Evolutionary conservation across 306 rosid species (phyloP), one percentile per base, ranked within the genome.

Genomic region (Urtica urens): DNA sequence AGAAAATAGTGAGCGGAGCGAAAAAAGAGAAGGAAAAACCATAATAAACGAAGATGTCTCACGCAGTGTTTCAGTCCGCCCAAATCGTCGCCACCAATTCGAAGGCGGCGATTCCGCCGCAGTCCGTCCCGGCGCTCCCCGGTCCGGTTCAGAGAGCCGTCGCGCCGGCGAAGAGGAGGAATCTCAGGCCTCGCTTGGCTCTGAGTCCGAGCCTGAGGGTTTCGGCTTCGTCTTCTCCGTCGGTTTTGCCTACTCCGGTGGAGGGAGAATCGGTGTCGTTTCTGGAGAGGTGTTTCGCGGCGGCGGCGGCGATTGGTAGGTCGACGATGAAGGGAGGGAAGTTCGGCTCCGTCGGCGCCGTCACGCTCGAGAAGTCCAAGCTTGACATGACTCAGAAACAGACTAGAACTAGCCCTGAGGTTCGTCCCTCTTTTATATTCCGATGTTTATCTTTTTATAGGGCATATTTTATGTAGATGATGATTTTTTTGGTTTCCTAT

Each of bases 291-390:
- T 90, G 99, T 59, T 75, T 77, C 2, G 66, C 17, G 2, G 58
- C 88, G 2, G 16, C 77, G 0, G 58, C 68, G 7, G 49, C 47
- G 38, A 3, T 51, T 46, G 27, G 18, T 14, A 62, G 60, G 46
- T 77, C 87, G 17, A 77, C 68, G 25, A 85, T 85, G 99, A 90
- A 90, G 65, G 92, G 76, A 11, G 59, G 71, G 0, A 48, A 85
- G 63, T 77, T 39, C 57, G 84, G 99, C 57, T 17, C 95, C n/a
- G 37, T 74, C 6, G 87, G 94, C 30, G 42, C 99, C 12, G 94
- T 72, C 38, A 90, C 99, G 10, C 71, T 90, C 53, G 99, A 90
- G 70, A 90, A 90, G 71, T 67, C 82, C 1, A 90, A 90, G 72
- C 81, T 90, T 23, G 92, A 90, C 65, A 7, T 65, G 23, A 2